phyloP scores from a whole-genome alignment of 257 asterid species.

The Gynochthodes officinalis region DNA sequence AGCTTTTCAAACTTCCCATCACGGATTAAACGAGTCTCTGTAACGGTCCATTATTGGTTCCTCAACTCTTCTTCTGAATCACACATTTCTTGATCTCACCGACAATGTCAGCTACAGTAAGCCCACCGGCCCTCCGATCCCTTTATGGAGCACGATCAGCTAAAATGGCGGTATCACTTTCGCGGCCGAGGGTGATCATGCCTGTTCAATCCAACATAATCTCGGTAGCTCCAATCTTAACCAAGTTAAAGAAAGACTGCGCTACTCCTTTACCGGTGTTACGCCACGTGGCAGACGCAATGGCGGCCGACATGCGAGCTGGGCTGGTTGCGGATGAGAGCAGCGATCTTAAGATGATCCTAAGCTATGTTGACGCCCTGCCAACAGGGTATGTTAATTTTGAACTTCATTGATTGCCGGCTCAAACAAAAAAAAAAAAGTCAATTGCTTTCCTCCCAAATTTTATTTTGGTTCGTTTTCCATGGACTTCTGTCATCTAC shows the following conservation, averaged over 20 bases:
- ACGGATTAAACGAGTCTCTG: constrained; percentile 17
- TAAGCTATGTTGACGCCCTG: constrained; percentile 64
- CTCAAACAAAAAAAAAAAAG: background rate
- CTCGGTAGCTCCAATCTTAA: constrained; percentile 42
- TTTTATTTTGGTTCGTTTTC: background rate
- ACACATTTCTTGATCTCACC: constrained; percentile 29
- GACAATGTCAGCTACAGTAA: constrained; percentile 47
- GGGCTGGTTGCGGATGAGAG: constrained; percentile 60
- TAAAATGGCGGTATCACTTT: background rate
- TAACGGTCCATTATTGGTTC: constrained; percentile 16
- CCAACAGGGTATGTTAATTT: constrained; percentile 56
- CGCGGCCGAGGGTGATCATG: constrained; percentile 38
- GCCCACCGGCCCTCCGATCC: constrained; percentile 40
- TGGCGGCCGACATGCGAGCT: constrained; percentile 72
- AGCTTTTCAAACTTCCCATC: constrained; percentile 29
- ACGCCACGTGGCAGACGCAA: constrained; percentile 71
- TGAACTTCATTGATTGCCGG: too few relatives aligned
- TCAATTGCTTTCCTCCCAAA: background rate
- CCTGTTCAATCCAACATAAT: constrained; percentile 36
- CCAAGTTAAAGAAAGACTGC: constrained; percentile 61
- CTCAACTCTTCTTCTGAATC: constrained; percentile 18
- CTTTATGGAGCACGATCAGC: constrained; percentile 31
- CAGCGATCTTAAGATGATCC: constrained; percentile 78
- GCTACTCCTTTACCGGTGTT: constrained; percentile 69
- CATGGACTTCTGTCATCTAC: background rate